These are phyloP conservation scores for Paralagenidium karlingii DNA, from an alignment of 352 stramenopile genomes.

Conservation along the genomic window DNA sequence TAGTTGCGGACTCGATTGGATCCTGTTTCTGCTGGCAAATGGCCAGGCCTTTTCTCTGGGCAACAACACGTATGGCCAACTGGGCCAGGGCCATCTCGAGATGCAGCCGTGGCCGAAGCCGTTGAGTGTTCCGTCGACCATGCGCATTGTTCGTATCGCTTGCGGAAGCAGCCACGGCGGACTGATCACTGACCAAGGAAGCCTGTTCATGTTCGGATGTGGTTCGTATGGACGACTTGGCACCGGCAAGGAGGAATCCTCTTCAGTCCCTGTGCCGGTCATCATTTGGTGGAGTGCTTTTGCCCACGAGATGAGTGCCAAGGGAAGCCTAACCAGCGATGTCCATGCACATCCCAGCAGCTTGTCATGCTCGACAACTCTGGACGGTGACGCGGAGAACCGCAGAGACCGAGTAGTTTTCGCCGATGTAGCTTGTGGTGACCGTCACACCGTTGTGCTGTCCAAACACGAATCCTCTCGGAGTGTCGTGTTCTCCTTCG, in stretches of 20 bases:
- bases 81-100: conserved; percentile 27
- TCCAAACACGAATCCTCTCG: too few relatives aligned
- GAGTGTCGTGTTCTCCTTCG: conserved; percentile 53
- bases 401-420: conserved; percentile 29
- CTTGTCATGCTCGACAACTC: background rate
- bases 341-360: too few relatives aligned
- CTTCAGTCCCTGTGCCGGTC: conserved; percentile 13
- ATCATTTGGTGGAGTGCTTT: conserved; percentile 30
- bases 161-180: conserved; percentile 41
- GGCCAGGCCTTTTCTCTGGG: conserved; percentile 37
- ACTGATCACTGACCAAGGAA: conserved; percentile 36
- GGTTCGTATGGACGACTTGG: conserved; percentile 44
- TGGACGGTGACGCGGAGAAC: conserved; percentile 1
- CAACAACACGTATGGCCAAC: conserved; percentile 40
- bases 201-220: conserved; percentile 60
- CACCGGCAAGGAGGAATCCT: conserved; percentile 13
- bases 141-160: conserved; percentile 25
- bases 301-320: background rate
- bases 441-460: conserved; percentile 46
- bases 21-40: conserved; percentile 27
- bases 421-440: conserved; percentile 46
- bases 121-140: conserved; percentile 14
- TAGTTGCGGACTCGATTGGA: conserved; percentile 33
- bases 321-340: too few relatives aligned
- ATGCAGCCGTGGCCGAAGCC: conserved; percentile 10